Evolutionary conservation across 345 rosid species (phyloP).

Genomic region (Zanthoxylum bungeanum): DNA sequence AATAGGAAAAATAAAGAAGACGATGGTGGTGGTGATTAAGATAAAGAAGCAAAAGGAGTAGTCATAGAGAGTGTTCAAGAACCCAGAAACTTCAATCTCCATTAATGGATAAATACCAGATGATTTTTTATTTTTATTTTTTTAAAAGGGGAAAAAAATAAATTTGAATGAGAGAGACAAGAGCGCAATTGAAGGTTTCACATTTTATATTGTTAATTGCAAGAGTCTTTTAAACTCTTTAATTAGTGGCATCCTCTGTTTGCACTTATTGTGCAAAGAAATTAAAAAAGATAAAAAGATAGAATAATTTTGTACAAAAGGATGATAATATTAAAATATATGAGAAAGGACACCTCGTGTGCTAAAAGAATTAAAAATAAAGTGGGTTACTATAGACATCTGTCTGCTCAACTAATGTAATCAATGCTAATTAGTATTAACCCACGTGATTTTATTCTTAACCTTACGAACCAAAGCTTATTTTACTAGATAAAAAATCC

Average conservation of each 20-base stretch:
- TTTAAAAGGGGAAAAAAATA: not conserved
- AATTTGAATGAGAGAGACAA: not conserved
- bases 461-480: not conserved
- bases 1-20: conserved; percentile 17
- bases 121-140: too few species aligned
- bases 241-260: not conserved
- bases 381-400: not conserved
- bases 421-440: not conserved
- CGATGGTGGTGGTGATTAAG: conserved; percentile 11
- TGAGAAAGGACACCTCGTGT: not conserved
- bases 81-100: conserved; percentile 21
- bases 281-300: not conserved
- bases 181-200: not conserved
- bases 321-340: not conserved
- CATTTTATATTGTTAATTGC: not conserved
- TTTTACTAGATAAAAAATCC: not conserved
- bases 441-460: conserved; percentile 3
- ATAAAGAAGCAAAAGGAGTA: conserved; percentile 9
- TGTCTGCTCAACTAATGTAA: not conserved
- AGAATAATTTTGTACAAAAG: not conserved
- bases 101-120: conserved; percentile 7
- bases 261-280: not conserved
- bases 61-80: conserved; percentile 12
- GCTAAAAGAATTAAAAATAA: not conserved
- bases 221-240: not conserved